Evolutionary conservation across 768 basidiomycete genomes (phyloP).

Genomic region (Suillus luteus): DNA sequence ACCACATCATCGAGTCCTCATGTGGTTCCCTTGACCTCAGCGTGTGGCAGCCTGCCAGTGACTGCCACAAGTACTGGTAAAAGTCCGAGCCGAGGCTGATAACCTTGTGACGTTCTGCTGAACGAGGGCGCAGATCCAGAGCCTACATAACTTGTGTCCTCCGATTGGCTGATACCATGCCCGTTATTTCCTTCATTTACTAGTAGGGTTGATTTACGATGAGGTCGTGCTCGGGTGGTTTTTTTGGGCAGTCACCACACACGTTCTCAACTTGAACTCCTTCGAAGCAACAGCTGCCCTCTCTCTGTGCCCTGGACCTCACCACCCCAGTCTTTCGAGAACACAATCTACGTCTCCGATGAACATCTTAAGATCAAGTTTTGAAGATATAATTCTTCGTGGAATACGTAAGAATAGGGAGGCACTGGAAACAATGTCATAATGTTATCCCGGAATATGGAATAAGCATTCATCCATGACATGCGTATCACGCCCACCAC

Average conservation of each 20-base stretch:
- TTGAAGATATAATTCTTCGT: neutral
- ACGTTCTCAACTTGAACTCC: too few relatives aligned
- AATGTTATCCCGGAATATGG: too few relatives aligned
- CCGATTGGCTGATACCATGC: neutral
- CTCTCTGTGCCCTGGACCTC: neutral
- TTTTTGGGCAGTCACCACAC: neutral
- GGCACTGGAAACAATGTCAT: neutral
- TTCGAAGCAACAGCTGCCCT: neutral
- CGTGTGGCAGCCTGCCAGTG: conserved; percentile 26
- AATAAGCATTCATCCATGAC: too few relatives aligned
- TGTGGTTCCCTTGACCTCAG: too few relatives aligned
- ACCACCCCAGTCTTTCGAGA: neutral
- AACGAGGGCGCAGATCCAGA: neutral
- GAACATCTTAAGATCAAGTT: neutral
- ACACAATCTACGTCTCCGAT: neutral
- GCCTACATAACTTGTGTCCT: neutral
- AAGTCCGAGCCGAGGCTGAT: neutral
- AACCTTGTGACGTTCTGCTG: neutral
- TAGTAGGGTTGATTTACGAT: neutral
- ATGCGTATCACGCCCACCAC: too few relatives aligned
- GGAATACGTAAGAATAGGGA: neutral
- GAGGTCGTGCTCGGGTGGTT: neutral
- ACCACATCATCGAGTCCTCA: neutral
- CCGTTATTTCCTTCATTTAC: neutral
- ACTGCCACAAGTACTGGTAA: too few relatives aligned